Evolutionary conservation across 768 basidiomycete species (phyloP).

Genomic region (Sistotremastrum niveocremeum): DNA sequence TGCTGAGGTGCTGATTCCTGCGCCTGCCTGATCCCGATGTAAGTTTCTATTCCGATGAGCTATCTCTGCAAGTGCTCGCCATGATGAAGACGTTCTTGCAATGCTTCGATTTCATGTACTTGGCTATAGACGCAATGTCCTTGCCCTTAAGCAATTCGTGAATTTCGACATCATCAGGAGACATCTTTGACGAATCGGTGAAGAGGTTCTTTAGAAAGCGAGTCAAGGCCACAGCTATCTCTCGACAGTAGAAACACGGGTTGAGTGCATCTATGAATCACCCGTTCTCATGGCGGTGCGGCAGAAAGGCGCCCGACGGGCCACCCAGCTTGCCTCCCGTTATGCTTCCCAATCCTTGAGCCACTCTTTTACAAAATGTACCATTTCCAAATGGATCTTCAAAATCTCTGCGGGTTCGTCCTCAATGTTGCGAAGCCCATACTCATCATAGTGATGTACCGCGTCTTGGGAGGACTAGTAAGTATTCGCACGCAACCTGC

Average conservation of each 20-base stretch:
- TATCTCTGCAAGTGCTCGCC: constrained; percentile 29
- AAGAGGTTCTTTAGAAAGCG: too few relatives aligned
- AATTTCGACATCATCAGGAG: too few relatives aligned
- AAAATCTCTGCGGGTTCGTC: constrained; percentile 69
- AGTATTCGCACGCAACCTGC: neutral
- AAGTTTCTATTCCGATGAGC: neutral
- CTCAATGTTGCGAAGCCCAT: constrained; percentile 46
- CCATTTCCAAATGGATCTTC: constrained; percentile 69
- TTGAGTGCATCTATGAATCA: too few relatives aligned
- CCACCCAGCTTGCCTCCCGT: too few relatives aligned
- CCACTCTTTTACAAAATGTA: constrained; percentile 72
- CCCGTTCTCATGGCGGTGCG: too few relatives aligned
- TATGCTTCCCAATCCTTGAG: constrained; percentile 27
- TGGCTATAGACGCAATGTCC: constrained; percentile 26
- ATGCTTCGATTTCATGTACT: constrained; percentile 53
- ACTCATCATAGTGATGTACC: constrained; percentile 62
- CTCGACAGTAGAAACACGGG: too few relatives aligned
- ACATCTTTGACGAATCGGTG: too few relatives aligned
- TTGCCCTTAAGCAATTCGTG: too few relatives aligned
- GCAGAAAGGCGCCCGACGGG: too few relatives aligned
- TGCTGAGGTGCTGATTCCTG: constrained; percentile 52
- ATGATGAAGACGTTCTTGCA: constrained; percentile 64
- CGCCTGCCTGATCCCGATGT: constrained; percentile 12
- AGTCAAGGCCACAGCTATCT: too few relatives aligned
- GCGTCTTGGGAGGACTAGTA: constrained; percentile 28